A percentile compares a stretch with the other conserved stretches of the same genome.
Evolutionary conservation across 2,329 filamentous ascomycete genomes (phyloP).

Genomic region (Mariannaea elegans): DNA sequence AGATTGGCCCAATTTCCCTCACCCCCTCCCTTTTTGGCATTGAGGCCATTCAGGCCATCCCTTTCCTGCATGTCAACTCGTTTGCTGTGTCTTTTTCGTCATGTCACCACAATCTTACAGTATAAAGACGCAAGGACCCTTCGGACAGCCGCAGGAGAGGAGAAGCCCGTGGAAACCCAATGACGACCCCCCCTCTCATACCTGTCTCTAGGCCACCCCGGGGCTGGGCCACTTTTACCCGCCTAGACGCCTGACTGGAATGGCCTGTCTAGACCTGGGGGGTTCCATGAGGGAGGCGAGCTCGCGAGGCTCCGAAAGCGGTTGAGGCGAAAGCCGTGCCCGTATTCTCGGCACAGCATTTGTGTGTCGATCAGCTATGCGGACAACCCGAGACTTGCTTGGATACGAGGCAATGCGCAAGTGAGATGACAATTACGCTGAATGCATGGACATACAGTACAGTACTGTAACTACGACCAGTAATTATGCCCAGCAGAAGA

Average conservation of each 20-base stretch:
- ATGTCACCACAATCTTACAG: background rate
- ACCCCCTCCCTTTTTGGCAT: background rate
- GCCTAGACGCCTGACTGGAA: slow-evolving; percentile 35
- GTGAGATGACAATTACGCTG: slow-evolving; percentile 16
- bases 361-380: slow-evolving; percentile 37
- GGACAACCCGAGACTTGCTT: slow-evolving; percentile 29
- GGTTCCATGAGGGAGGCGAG: slow-evolving; percentile 16
- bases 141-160: slow-evolving; percentile 15
- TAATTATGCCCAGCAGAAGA: background rate
- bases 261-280: slow-evolving; percentile 31
- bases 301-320: slow-evolving; percentile 43
- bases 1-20: slow-evolving; percentile 24
- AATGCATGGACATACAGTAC: background rate
- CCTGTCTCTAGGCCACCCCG: slow-evolving; percentile 21
- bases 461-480: slow-evolving; percentile 11
- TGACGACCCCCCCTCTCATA: slow-evolving; percentile 5
- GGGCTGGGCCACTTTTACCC: slow-evolving; percentile 41
- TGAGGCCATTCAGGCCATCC: slow-evolving; percentile 10
- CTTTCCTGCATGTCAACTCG: background rate
- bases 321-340: slow-evolving; percentile 31
- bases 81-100: background rate
- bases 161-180: slow-evolving; percentile 37
- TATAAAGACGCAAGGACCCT: slow-evolving; percentile 11
- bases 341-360: slow-evolving; percentile 12
- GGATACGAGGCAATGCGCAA: slow-evolving; percentile 17